Base-by-base conservation (phyloP, 23 red algal species). In the Gracilariopsis chorda region DNA sequence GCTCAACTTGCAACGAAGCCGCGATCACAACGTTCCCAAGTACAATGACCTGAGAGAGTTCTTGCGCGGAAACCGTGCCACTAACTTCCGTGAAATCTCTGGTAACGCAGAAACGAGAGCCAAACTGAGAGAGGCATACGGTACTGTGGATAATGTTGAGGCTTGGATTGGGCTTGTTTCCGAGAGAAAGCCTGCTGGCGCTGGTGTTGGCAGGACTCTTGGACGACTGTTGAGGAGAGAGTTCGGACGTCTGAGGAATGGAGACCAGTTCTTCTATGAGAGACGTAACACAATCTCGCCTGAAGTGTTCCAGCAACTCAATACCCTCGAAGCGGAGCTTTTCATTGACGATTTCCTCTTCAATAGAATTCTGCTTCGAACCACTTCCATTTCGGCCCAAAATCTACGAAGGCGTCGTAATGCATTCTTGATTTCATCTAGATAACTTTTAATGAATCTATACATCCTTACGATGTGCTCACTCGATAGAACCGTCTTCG, bases 191-290 rank as follows among this genome's bases (percentile, higher is more conserved):
- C 28, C 70, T 20, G 20, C 40, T 48, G 61, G 64, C 20, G 24
- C 84, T 45, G 33, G 55, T 17, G 35, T 71, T 35, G 84, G 84
- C 1, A 2, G 25, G 16, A 70, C 69, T 44, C 41, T 75, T 51
- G 46, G 39, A 30, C 33, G 39, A 4, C 33, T 72, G 20, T 30
- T 75, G 25, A 20, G 42, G 20, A 43, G 44, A 25, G 63, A 89
- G 49, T 89, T 89, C 51, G 11, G 10, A 19, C 84, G 84, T 23
- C 37, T 89, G 21, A 28, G 84, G 13, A 44, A 75, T 35, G 84
- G 84, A 20, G 84, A 89, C 51, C 84, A 71, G 29, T 89, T 89
- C 43, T 89, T 70, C 82, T 86, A 72, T 19, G 7, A 13, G 65
- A 72, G 52, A 3, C 14, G 61, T 19, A 68, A 68, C 61, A 27